Evolutionary conservation across 768 basidiomycete genomes (phyloP), one percentile per base, ranked within the genome.

Genomic region (Kwoniella sp.): DNA sequence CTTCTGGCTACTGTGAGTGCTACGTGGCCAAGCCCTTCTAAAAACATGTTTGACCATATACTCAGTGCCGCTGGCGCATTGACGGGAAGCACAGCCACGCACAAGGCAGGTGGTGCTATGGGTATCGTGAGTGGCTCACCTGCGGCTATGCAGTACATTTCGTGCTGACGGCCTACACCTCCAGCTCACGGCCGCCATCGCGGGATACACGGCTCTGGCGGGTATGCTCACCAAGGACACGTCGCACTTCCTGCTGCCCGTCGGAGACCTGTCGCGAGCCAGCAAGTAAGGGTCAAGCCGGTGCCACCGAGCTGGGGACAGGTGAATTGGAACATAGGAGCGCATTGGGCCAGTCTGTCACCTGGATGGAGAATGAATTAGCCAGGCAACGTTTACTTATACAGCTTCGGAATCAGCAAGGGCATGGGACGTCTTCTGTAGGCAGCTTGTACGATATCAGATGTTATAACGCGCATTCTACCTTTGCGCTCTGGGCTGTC

Each of bases 41-140:
- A 48, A 17, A 10, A 27, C 17, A 15, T 48, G 27, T n/a, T n/a
- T n/a, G n/a, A 15, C 27, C 10, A n/a, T 44, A 3, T 8, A 28
- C 11, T 46, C 32, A 52, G 63, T 34, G 76, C 75, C 4, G 57
- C 73, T 10, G 78, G 79, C 59, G 62, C 71, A 61, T 79, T 76
- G 69, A 62, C 69, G 5, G 65, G 56, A 25, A 60, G 57, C 5
- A n/a, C 45, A 3, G 51, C 29, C 9, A 57, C 66, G 12, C 46
- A 56, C 51, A 71, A 56, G 27, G 75, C 76, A 7, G 75, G 76
- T 9, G 76, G 75, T 3, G 72, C 63, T 3, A 69, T 76, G 44
- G 77, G 76, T 49, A 54, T 75, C 28, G 62, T 70, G 46, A 71
- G 73, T 62, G 1, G 19, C n/a, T 32, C 4, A 43, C 41, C 2